Evolutionary conservation across 2,329 filamentous ascomycete genomes (phyloP).

Genomic region (Cercospora janseana): DNA sequence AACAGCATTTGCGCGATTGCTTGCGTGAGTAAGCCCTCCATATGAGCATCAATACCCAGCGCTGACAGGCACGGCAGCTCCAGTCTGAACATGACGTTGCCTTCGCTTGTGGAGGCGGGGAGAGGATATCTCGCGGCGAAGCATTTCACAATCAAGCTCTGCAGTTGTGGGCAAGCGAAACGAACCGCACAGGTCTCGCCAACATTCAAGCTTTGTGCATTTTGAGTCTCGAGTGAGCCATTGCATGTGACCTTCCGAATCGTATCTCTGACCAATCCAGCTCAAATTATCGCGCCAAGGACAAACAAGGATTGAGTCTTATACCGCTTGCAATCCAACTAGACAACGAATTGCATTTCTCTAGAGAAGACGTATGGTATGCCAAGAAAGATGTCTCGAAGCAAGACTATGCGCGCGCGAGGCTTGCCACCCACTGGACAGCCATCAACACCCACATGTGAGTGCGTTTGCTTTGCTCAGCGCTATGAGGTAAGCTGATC

Average conservation of each 20-base stretch:
- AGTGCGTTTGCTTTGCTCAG: neutral
- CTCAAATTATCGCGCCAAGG: constrained; percentile 19
- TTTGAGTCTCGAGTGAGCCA: constrained; percentile 16
- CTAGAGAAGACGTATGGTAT: neutral
- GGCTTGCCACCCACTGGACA: constrained; percentile 17
- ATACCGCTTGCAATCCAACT: constrained; percentile 11
- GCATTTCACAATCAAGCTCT: constrained; percentile 21
- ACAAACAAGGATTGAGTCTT: constrained; percentile 12
- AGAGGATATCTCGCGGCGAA: constrained; percentile 17
- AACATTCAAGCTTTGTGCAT: constrained; percentile 20
- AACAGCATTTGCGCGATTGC: constrained; percentile 20
- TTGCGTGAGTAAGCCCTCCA: constrained; percentile 5
- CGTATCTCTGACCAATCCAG: neutral
- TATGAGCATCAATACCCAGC: neutral
- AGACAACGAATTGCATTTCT: constrained; percentile 5
- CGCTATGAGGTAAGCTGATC: neutral
- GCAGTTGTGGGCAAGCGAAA: constrained; percentile 13
- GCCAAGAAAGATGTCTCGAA: neutral
- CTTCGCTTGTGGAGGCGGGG: constrained; percentile 1
- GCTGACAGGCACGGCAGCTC: constrained; percentile 4
- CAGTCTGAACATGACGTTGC: constrained; percentile 17
- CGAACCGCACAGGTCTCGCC: constrained; percentile 8
- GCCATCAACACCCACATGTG: constrained; percentile 14
- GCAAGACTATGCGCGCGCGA: constrained; percentile 4
- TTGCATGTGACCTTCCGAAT: neutral